Evolutionary conservation across 352 stramenopile species (phyloP), one percentile per base, ranked within the genome.

Genomic region (Aphanomyces euteiches): DNA sequence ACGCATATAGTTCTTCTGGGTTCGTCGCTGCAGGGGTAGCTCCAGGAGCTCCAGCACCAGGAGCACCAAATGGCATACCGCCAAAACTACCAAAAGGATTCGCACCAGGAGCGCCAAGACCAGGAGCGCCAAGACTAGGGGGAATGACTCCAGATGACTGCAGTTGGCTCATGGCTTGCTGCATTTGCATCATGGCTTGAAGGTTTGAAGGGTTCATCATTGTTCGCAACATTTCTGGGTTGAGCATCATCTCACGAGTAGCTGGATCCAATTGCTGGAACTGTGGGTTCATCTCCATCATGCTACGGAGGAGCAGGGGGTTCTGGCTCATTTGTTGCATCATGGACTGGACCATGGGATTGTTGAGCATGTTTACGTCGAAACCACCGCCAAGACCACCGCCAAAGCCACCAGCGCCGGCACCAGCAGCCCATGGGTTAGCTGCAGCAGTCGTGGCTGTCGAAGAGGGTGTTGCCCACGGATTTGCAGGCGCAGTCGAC

Each of bases 211-310:
- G 90, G 78, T 97, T 95, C 80, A 94, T 89, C 68, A 90, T 90
- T 28, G 85, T 79, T 17, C 85, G 85, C 28, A 96, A 64, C 21
- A 95, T 91, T 41, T 94, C 83, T 5, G 89, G 89, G 76, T 95
- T 96, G 66, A 82, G 79, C 82, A 98, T 88, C 88, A 95, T 94
- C 74, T 95, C 75, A 47, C 89, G 83, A 77, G 95, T 80, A 73
- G 93, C 84, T 5, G 92, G 92, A 70, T 98, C 96, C 78, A 94
- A 87, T 15, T 80, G 75, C 36, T 89, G 80, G 78, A 97, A 89
- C 74, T 96, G 87, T 38, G 91, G 91, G 76, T 97, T 96, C 83
- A 90, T 89, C 77, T 95, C 85, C 81, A 96, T 91, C 72, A 93
- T 87, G 7, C 80, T 72, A n/a, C 93, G 43, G 66, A 96, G 93